Percentiles rank a stretch among this genome's conserved stretches.
Conservation (phyloP, 2,329 filamentous ascomycete genomes). For the Ophioceras dolichostomum region DNA sequence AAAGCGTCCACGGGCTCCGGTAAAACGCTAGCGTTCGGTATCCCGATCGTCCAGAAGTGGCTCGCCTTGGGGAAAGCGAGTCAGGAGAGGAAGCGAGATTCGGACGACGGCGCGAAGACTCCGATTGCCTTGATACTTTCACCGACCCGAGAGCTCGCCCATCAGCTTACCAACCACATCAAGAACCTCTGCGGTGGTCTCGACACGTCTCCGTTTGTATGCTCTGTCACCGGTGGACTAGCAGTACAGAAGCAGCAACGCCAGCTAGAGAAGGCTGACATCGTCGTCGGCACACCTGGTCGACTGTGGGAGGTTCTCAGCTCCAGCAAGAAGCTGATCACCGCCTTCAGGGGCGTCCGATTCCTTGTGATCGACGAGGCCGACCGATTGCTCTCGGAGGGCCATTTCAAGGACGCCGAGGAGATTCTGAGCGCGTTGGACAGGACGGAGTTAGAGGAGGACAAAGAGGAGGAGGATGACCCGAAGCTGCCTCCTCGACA, state of each 20-base stretch:
- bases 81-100: conserved; percentile 22
- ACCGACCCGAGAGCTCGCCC: conserved; percentile 84
- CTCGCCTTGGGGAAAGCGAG: conserved; percentile 24
- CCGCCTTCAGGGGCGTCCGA: conserved; percentile 57
- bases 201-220: conserved; percentile 56
- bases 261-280: conserved; percentile 70
- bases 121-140: conserved; percentile 75
- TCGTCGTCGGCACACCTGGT: conserved; percentile 88
- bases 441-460: conserved; percentile 49
- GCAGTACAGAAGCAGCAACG: conserved; percentile 93
- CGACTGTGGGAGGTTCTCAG: conserved; percentile 90
- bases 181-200: conserved; percentile 56
- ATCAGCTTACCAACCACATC: conserved; percentile 80
- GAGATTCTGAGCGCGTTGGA: conserved; percentile 78
- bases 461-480: conserved; percentile 32
- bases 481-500: conserved; percentile 48
- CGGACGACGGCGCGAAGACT: conserved; percentile 17
- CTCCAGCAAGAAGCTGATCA: conserved; percentile 55
- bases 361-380: conserved; percentile 93
- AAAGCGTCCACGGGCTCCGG: conserved; percentile 95
- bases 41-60: conserved; percentile 83
- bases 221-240: conserved; percentile 81
- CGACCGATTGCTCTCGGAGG: conserved; percentile 80
- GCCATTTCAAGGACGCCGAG: conserved; percentile 88
- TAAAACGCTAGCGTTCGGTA: conserved; percentile 89